A percentile compares a stretch with the other conserved stretches of the same genome.
phyloP scores from a whole-genome alignment of 108 stramenopile genomes.

The Conticribra weissflogii region DNA sequence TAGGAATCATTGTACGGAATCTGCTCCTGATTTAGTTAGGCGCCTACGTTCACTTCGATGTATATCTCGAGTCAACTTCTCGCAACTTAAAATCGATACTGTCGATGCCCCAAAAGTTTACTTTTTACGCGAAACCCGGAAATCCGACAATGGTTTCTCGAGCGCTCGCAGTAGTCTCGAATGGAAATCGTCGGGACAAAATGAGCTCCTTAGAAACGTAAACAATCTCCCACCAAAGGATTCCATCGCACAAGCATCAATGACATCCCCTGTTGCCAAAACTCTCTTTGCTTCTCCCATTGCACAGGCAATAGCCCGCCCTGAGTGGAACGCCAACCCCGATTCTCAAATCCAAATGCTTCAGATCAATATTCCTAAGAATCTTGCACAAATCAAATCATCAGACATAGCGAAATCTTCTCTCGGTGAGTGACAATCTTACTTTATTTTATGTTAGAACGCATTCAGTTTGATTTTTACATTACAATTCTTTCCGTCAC shows the following conservation, averaged over 20 bases:
- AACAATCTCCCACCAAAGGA: conserved; percentile 6
- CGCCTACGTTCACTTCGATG: no score
- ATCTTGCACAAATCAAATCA: conserved; percentile 56
- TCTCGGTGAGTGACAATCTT: conserved; percentile 41
- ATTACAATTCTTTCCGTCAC: neutral
- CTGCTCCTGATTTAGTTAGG: no score
- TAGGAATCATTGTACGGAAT: no score
- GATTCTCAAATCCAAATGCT: conserved; percentile 11
- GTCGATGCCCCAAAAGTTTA: conserved; percentile 21
- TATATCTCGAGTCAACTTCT: no score
- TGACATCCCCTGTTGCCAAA: conserved; percentile 32
- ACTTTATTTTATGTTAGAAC: neutral
- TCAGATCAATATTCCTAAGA: conserved; percentile 47
- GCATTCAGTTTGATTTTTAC: conserved; percentile 8
- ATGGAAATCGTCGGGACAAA: conserved; percentile 48
- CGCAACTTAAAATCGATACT: conserved; percentile 1
- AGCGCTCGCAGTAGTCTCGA: conserved; percentile 27
- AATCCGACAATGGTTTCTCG: neutral
- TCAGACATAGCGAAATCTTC: conserved; percentile 60
- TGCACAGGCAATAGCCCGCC: conserved; percentile 22
- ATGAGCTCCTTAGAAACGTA: conserved; percentile 33
- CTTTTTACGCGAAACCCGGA: conserved; percentile 16
- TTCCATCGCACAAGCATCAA: neutral
- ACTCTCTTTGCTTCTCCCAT: conserved; percentile 49
- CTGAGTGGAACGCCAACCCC: conserved; percentile 27